phyloP scores from a whole-genome alignment of 305 asterid genomes.

The Fraxinus nigra region DNA sequence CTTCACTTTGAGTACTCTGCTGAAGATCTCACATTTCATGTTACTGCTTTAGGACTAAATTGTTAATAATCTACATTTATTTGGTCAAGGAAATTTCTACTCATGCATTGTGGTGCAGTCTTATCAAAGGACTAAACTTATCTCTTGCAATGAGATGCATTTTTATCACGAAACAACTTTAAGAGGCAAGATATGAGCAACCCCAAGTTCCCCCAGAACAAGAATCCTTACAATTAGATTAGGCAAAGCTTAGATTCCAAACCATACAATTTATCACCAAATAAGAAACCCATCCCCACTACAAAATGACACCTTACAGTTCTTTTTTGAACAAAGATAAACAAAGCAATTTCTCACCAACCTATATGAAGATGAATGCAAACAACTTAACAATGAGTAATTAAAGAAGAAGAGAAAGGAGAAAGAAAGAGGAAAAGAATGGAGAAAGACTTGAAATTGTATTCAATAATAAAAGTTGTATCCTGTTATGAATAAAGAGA shows the following conservation, averaged over 20 bases:
- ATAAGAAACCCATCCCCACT: not conserved
- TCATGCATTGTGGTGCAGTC: not conserved
- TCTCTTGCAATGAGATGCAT: not conserved
- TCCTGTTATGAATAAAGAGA: not conserved
- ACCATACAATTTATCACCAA: not conserved
- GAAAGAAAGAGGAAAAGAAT: not conserved
- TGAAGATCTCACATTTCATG: not conserved
- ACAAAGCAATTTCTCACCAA: not conserved
- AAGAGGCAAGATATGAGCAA: not conserved
- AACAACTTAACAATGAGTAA: not conserved
- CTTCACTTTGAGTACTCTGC: not conserved
- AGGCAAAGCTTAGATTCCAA: not conserved
- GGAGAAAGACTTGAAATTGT: not conserved
- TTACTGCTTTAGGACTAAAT: not conserved
- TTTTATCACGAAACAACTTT: not conserved
- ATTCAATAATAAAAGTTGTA: not conserved
- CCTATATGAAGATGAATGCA: not conserved
- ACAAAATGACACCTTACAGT: not conserved
- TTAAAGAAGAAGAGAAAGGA: not conserved
- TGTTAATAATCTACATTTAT: not conserved
- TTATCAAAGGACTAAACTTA: not conserved
- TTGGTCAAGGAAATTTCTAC: not conserved
- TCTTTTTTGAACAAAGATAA: not conserved
- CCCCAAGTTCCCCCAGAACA: not conserved
- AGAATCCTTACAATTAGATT: not conserved